phyloP scores from a whole-genome alignment of 768 basidiomycete genomes.

The Auriscalpium orientale region DNA sequence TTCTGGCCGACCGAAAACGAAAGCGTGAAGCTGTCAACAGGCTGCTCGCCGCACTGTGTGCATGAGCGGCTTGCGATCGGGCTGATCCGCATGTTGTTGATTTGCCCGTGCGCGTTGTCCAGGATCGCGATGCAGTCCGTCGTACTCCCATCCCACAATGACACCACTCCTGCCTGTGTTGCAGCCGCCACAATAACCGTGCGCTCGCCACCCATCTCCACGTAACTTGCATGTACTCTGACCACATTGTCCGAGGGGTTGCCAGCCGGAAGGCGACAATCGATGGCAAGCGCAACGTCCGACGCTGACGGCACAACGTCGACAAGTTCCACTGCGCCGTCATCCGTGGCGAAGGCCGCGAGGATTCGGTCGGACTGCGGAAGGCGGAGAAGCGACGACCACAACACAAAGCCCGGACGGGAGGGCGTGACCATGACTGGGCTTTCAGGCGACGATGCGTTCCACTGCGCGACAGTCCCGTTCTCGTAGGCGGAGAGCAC shows the following conservation, averaged over 20 bases:
- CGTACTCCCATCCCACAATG: slow-evolving; percentile 69
- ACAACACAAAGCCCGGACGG: slow-evolving; percentile 35
- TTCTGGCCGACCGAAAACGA: slow-evolving; percentile 59
- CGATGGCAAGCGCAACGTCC: slow-evolving; percentile 31
- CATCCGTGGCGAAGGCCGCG: slow-evolving; percentile 53
- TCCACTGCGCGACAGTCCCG: slow-evolving; percentile 52
- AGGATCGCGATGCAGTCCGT: slow-evolving; percentile 56
- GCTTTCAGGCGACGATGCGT: slow-evolving; percentile 21
- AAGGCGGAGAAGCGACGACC: slow-evolving; percentile 42
- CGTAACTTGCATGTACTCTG: slow-evolving; percentile 43
- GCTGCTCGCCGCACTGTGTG: slow-evolving; percentile 60
- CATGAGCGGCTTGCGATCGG: slow-evolving; percentile 52
- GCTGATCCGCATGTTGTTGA: slow-evolving; percentile 56
- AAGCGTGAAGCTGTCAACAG: slow-evolving; percentile 56
- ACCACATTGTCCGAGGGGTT: slow-evolving; percentile 47
- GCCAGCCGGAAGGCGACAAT: slow-evolving; percentile 51
- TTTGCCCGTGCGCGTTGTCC: slow-evolving; percentile 48
- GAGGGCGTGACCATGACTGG: slow-evolving; percentile 37
- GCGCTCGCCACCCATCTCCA: slow-evolving; percentile 42
- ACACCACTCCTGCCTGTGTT: slow-evolving; percentile 60
- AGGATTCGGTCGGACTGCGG: slow-evolving; percentile 39
- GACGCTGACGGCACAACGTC: slow-evolving; percentile 35
- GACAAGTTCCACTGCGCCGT: slow-evolving; percentile 58
- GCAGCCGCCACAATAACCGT: slow-evolving; percentile 53
- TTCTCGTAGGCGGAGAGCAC: slow-evolving; percentile 41